Percentiles rank a stretch among this genome's conserved stretches.
These are phyloP conservation scores for Psilocybe mexicana DNA, from an alignment of 1,284 basidiomycete genomes.

Conservation along the genomic window DNA sequence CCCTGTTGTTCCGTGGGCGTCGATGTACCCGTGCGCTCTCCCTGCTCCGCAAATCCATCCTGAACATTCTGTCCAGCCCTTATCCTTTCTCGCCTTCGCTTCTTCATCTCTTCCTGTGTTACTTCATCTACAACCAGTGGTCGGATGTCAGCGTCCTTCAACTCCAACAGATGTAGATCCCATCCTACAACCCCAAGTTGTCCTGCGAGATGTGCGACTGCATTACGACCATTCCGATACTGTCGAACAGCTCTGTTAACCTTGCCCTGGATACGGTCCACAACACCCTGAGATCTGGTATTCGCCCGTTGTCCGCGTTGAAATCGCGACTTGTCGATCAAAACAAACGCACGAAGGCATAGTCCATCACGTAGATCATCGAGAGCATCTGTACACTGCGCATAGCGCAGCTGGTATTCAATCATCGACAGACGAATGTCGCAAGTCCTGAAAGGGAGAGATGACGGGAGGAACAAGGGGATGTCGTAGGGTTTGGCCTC, in stretches of 20 bases:
- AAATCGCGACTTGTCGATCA: conserved; percentile 14
- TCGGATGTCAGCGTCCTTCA: conserved; percentile 8
- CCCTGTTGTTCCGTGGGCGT: too few relatives aligned
- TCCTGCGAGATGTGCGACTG: neutral
- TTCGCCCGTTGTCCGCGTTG: conserved; percentile 14
- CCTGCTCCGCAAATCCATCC: too few relatives aligned
- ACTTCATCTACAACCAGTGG: neutral
- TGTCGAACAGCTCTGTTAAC: neutral
- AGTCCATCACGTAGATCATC: conserved; percentile 15
- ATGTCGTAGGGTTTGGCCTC: neutral
- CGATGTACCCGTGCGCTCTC: too few relatives aligned
- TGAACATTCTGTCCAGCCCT: too few relatives aligned
- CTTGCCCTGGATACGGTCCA: conserved; percentile 5
- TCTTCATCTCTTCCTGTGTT: neutral
- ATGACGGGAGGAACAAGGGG: conserved; percentile 6
- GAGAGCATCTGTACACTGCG: conserved; percentile 15
- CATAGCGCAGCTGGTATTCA: conserved; percentile 14
- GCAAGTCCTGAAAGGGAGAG: neutral
- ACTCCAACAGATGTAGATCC: neutral
- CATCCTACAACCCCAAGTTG: neutral
- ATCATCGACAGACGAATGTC: conserved; percentile 4
- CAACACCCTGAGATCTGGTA: conserved; percentile 7
- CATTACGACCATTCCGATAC: neutral
- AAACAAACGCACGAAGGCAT: conserved; percentile 8
- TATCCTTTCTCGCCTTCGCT: too few relatives aligned